Evolutionary conservation across 2,329 filamentous ascomycete species (phyloP), one percentile per base, ranked within the genome.

Genomic region (Monosporascus sp.): DNA sequence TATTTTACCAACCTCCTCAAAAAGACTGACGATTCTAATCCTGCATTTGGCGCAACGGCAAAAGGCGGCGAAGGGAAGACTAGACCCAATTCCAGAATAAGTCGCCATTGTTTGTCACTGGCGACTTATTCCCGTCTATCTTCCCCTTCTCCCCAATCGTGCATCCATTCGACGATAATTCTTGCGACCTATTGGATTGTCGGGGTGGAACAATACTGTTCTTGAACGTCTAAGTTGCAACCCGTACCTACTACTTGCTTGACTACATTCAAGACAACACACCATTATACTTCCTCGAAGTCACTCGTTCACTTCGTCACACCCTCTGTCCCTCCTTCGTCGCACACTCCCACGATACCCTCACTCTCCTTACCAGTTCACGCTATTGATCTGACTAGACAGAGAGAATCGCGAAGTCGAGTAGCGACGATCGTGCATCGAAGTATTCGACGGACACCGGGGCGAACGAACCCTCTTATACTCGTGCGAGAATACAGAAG

Each of bases 351-450:
- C 43, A 46, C 43, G 22, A 46, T 46, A 46, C 24, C 43, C 43
- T 31, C 55, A 44, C 50, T 51, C 50, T 53, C 54, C 50, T 53
- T 55, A 38, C 46, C 14, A 55, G 51, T 58, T 58, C 51, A 50
- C 58, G 59, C 51, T 55, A 49, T 61, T 60, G 55, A 60, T 60
- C 63, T 65, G 59, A 66, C 63, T 59, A 60, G 50, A 54, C 54
- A 58, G 48, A 50, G 55, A 58, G 50, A 17, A 41, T 22, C 37
- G 11, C 53, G 50, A 48, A 48, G 48, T 51, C 43, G 53, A 57
- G 54, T 28, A 51, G 44, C 53, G 52, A 50, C 38, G 48, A 53
- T 41, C 26, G 26, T 20, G 50, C 47, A 22, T 24, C 31, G 31
- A 35, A 35, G 31, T 35, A 35, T 35, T 35, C 31, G 43, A 31